Evolutionary conservation across 1,139 yeast genomes (phyloP).

Genomic region (Geotrichum armillariae): DNA sequence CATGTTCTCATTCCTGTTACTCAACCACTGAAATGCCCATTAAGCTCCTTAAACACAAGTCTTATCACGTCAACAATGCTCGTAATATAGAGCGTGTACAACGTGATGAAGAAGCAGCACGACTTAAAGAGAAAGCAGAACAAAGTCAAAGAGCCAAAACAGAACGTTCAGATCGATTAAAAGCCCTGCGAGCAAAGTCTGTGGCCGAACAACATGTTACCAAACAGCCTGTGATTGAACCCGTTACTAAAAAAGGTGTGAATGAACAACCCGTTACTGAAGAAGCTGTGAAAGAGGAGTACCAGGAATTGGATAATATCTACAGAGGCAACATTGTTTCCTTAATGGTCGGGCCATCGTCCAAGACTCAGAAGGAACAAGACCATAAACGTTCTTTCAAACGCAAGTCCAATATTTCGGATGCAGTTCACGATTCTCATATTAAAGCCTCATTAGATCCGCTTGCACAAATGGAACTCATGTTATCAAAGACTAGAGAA

Average conservation of each 20-base stretch:
- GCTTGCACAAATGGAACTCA: slow-evolving; percentile 5
- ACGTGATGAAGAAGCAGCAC: slow-evolving; percentile 34
- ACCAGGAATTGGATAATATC: background rate
- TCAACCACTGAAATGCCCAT: slow-evolving; percentile 33
- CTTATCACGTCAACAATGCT: slow-evolving; percentile 36
- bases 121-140: slow-evolving; percentile 22
- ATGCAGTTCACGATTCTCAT: background rate
- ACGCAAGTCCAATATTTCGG: background rate
- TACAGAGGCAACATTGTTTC: slow-evolving; percentile 1
- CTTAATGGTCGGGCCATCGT: background rate
- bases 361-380: background rate
- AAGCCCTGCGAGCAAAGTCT: background rate
- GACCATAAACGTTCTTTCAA: too few relatives aligned
- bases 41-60: slow-evolving; percentile 35
- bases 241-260: too few relatives aligned
- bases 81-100: slow-evolving; percentile 35
- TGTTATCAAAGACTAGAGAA: background rate
- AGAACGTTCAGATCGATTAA: background rate
- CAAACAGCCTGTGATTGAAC: background rate
- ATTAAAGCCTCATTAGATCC: slow-evolving; percentile 7
- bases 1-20: too few relatives aligned
- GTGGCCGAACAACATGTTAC: background rate
- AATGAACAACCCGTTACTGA: background rate
- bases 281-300: background rate
- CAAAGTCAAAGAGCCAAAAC: slow-evolving; percentile 15